Conservation (phyloP, 192 early-diverging fungal genomes). For the Entrophospora sp. region DNA sequence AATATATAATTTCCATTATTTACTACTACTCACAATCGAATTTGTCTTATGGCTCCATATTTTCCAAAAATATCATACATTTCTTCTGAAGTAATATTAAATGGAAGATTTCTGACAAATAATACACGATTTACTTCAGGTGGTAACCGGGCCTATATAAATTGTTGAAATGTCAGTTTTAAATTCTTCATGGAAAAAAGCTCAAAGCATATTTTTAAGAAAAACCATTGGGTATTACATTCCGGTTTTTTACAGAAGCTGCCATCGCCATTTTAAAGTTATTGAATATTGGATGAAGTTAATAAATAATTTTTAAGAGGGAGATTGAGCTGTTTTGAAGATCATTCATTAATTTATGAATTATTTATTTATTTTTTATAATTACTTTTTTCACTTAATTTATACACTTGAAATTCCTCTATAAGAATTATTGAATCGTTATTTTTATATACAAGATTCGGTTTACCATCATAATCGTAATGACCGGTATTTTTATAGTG, state of each 20-base stretch:
- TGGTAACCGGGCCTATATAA: slow-evolving; percentile 59
- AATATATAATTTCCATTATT: background rate
- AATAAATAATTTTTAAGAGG: no score
- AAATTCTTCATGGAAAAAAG: background rate
- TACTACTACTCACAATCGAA: slow-evolving; percentile 47
- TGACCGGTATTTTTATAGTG: no score
- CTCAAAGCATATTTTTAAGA: background rate
- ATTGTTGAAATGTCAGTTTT: background rate
- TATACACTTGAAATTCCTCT: no score
- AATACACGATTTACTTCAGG: slow-evolving; percentile 93
- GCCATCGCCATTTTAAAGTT: slow-evolving; percentile 18
- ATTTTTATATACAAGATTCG: no score
- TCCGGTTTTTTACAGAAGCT: slow-evolving; percentile 18
- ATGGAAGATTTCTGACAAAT: slow-evolving; percentile 89
- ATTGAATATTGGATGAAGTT: no score
- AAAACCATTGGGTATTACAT: no score
- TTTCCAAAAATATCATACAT: slow-evolving; percentile 98
- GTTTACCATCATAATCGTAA: no score
- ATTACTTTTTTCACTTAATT: no score
- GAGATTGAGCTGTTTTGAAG: no score
- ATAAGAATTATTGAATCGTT: no score
- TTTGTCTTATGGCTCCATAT: slow-evolving; percentile 92
- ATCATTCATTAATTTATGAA: no score
- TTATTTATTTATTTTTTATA: no score
- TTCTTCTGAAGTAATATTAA: slow-evolving; percentile 93